A percentile compares a stretch with the other conserved stretches of the same genome.
Conservation (phyloP, 78 protist species). For the Protostelium mycophagum region DNA sequence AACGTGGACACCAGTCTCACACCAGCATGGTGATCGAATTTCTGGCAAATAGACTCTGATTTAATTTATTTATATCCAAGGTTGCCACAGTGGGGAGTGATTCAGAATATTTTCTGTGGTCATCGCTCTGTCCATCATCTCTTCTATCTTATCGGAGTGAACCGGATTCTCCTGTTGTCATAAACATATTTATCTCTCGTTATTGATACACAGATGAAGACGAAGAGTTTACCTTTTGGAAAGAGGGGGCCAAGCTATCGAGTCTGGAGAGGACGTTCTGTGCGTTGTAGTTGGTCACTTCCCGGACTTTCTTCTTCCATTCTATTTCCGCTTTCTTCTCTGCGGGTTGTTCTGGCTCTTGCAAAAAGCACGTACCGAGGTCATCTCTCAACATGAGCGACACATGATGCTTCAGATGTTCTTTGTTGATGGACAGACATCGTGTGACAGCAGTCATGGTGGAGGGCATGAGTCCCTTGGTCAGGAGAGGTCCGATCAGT, state of each 20-base stretch:
- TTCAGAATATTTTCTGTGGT: neutral
- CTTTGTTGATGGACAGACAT: neutral
- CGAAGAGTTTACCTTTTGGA: too few relatives aligned
- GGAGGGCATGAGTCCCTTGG: neutral
- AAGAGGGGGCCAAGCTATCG: neutral
- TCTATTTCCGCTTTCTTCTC: neutral
- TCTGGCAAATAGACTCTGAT: too few relatives aligned
- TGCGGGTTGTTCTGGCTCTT: neutral
- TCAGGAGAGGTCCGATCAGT: neutral
- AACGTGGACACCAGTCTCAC: too few relatives aligned
- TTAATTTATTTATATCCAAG: neutral
- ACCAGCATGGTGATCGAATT: too few relatives aligned
- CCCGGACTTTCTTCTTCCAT: neutral
- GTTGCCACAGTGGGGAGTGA: neutral
- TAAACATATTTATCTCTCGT: too few relatives aligned
- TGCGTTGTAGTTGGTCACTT: neutral
- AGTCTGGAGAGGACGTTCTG: neutral
- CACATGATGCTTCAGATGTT: neutral
- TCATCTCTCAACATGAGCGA: neutral
- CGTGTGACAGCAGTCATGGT: neutral
- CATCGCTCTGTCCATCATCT: neutral
- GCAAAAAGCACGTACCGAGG: neutral
- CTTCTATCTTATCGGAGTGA: neutral
- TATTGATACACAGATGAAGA: too few relatives aligned
- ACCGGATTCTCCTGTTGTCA: neutral